phyloP scores from a whole-genome alignment of 1,284 basidiomycete species.

The Wallemia ichthyophaga region DNA sequence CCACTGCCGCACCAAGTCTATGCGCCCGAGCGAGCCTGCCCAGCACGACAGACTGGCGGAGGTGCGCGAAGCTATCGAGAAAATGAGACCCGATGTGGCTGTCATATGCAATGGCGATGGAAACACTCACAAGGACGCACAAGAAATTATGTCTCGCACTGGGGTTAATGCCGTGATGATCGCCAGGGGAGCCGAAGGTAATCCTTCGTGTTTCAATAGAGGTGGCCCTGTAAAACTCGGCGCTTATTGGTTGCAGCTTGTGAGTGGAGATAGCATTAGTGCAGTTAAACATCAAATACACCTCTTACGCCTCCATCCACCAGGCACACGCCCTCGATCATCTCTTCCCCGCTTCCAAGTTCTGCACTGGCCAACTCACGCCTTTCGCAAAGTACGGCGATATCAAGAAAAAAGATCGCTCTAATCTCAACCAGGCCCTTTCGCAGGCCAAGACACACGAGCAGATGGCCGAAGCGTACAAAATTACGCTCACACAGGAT shows the following conservation, averaged over 20 bases:
- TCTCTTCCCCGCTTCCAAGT: not conserved
- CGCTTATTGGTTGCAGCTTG: not conserved
- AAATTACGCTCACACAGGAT: not conserved
- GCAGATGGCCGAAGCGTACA: not conserved
- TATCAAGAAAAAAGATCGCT: not conserved
- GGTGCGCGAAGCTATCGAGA: constrained; percentile 48
- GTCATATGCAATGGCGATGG: constrained; percentile 90
- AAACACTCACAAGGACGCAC: constrained; percentile 42
- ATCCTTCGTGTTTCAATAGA: constrained; percentile 57
- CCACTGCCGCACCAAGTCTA: constrained; percentile 77
- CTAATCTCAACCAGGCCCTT: not conserved
- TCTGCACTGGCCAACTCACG: not conserved
- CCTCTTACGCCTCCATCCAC: too few species aligned
- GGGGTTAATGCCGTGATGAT: constrained; percentile 87
- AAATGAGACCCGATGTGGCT: constrained; percentile 30
- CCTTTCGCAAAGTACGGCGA: not conserved
- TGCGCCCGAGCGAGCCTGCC: constrained; percentile 60
- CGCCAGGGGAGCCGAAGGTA: constrained; percentile 71
- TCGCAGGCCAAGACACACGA: not conserved
- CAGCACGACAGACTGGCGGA: constrained; percentile 47
- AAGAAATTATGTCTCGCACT: constrained; percentile 38
- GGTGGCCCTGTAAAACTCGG: constrained; percentile 27
- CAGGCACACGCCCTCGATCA: not conserved
- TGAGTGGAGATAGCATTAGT: not conserved
- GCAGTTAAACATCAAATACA: too few species aligned